Base-by-base conservation (phyloP, 192 early-diverging fungal genomes). In the Phycomyces blakesleeanus region DNA sequence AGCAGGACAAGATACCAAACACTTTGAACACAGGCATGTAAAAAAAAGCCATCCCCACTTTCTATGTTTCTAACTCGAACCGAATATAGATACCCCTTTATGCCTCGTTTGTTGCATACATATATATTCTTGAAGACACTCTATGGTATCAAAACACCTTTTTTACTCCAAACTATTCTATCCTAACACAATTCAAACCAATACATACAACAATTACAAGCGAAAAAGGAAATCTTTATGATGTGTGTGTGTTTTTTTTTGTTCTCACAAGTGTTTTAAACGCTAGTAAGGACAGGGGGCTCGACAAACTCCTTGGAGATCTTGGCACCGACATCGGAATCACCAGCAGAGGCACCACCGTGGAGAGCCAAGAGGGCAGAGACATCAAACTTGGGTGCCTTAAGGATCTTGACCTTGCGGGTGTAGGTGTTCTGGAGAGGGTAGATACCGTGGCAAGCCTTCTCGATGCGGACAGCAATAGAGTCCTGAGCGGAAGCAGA, bases 351-450 rank as follows among this genome's bases (percentile, higher is more conserved):
- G 63, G 88, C 81, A 83, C 91, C 92, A 69, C 87, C 89, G 89
- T 99, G 95, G 71, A 96, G 91, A 85, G 95, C 97, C 62, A 98
- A 79, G 62, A 99, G 92, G 82, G 95, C 96, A 68, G 89, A 92
- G 63, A 92, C 81, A 81, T 98, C 96, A 74, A 92, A 91, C 85
- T 93, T 93, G 75, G 95, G 95, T 60, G 86, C 85, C 90, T 98
- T 99, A 77, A 99, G 82, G 72, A 99, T 94, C 92, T 99, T 99
- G 78, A 93, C 94, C 90, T 99, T 99, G 81, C 89, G 91, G 75
- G 97, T 83, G 80, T 87, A 90, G 71, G 91, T 91, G 84, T 97
- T 91, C 84, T 96, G 93, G 73, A 99, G 87, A 52, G 97, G 97
- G 90, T 94, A 99, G 87, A 99, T 98, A 66, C 84, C 83, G 77